Conservation (phyloP, 176 grass and related monocot genomes). For the Aegilops tauschii region DNA sequence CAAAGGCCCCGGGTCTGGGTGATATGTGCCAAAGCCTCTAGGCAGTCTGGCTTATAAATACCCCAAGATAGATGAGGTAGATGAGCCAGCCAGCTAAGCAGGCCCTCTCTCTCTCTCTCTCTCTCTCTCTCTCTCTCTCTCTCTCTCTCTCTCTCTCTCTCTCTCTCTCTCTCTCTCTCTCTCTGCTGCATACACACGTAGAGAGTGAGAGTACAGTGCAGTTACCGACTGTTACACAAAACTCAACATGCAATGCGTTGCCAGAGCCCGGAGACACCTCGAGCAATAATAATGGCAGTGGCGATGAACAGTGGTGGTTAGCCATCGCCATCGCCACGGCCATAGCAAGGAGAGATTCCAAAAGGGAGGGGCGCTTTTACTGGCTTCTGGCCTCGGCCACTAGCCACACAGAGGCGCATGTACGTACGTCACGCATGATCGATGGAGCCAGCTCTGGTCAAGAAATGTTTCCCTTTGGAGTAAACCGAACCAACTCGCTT, state of each 20-base stretch:
- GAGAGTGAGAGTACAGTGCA: background rate
- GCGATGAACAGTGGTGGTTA: conserved; percentile 42
- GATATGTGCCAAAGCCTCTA: background rate
- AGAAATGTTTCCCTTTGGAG: background rate
- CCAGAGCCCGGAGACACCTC: background rate
- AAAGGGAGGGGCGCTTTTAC: conserved; percentile 41
- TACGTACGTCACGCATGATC: background rate
- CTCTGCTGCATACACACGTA: background rate
- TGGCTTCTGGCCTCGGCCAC: conserved; percentile 36
- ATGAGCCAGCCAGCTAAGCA: background rate
- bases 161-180: background rate
- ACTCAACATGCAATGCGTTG: background rate
- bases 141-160: background rate
- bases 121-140: background rate
- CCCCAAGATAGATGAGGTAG: background rate
- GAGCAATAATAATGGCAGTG: background rate
- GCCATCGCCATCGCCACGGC: conserved; percentile 37
- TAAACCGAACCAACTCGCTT: conserved; percentile 45
- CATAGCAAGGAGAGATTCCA: background rate
- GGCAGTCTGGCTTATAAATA: conserved; percentile 18
- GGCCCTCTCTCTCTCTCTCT: background rate
- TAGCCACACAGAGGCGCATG: background rate
- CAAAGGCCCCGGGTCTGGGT: background rate
- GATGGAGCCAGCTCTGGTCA: background rate
- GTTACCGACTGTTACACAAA: conserved; percentile 11